Conservation (phyloP, 2,329 filamentous ascomycete genomes). For the Dendrostoma leiphaemia region DNA sequence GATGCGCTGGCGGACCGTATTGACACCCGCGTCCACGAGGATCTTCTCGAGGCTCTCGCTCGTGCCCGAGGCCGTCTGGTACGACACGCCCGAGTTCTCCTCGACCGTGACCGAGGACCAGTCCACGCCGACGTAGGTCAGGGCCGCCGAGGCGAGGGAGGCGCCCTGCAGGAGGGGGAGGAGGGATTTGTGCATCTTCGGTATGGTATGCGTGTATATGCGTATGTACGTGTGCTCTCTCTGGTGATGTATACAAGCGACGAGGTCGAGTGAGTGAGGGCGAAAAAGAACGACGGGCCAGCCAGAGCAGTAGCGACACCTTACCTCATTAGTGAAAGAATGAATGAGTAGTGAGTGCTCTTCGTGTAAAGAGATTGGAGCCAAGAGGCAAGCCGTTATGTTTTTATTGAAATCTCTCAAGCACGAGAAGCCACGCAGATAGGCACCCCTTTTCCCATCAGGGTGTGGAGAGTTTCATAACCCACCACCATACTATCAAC, state of each 20-base stretch:
- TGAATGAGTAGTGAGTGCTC: background rate
- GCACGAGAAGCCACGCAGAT: too few relatives aligned
- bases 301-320: background rate
- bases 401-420: too few relatives aligned
- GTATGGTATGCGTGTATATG: background rate
- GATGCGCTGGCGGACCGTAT: constrained; percentile 67
- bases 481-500: too few relatives aligned
- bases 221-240: background rate
- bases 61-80: constrained; percentile 55
- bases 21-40: constrained; percentile 59
- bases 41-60: constrained; percentile 61
- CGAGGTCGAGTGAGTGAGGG: background rate
- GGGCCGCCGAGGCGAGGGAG: constrained; percentile 11
- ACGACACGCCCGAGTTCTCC: constrained; percentile 59
- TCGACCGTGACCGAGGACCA: constrained; percentile 61
- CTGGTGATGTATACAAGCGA: background rate
- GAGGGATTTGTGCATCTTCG: background rate
- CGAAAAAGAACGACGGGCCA: constrained; percentile 1
- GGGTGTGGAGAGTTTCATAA: too few relatives aligned
- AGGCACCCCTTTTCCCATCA: too few relatives aligned
- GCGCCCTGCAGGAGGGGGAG: constrained; percentile 1
- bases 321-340: background rate
- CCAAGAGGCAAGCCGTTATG: background rate
- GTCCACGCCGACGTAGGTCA: constrained; percentile 17
- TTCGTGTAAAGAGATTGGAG: background rate